Conservation (phyloP, 352 stramenopile genomes). For the Phytophthora citrophthora region DNA sequence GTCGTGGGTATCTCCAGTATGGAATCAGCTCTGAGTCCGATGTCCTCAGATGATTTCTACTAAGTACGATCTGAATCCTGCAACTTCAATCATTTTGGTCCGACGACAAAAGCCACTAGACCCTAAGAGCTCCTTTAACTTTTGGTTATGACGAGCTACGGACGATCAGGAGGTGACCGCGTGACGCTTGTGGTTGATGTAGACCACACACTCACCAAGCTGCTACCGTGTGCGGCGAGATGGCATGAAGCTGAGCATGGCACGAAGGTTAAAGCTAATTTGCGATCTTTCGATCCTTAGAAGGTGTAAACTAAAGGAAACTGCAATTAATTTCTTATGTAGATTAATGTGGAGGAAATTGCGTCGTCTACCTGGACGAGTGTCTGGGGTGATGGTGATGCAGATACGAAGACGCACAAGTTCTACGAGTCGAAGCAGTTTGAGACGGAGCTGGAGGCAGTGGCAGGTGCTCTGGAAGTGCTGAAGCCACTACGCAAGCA, state of each 20-base stretch:
- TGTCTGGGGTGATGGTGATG: constrained; percentile 38
- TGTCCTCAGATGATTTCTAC: too few relatives aligned
- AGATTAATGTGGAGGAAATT: constrained; percentile 36
- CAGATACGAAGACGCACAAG: constrained; percentile 36
- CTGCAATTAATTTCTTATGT: neutral
- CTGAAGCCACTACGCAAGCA: constrained; percentile 67
- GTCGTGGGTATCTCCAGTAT: too few relatives aligned
- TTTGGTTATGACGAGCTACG: constrained; percentile 29
- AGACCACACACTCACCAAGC: constrained; percentile 64
- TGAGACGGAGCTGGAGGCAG: constrained; percentile 36
- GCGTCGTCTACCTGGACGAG: constrained; percentile 36
- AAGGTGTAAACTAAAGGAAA: neutral
- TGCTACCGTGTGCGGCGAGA: constrained; percentile 48
- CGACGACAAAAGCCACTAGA: neutral
- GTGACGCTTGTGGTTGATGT: constrained; percentile 65
- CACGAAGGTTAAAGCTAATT: constrained; percentile 32
- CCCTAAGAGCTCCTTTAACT: neutral
- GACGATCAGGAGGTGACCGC: constrained; percentile 39
- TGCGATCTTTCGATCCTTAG: constrained; percentile 11
- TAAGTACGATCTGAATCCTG: neutral
- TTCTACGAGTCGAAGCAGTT: constrained; percentile 71
- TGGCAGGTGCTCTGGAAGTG: constrained; percentile 35
- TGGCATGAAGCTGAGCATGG: constrained; percentile 62
- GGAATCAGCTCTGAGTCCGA: too few relatives aligned
- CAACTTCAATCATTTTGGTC: constrained; percentile 36